Evolutionary conservation across 2,329 filamentous ascomycete species (phyloP), one percentile per base, ranked within the genome.

Genomic region (Elsinoe fawcettii): DNA sequence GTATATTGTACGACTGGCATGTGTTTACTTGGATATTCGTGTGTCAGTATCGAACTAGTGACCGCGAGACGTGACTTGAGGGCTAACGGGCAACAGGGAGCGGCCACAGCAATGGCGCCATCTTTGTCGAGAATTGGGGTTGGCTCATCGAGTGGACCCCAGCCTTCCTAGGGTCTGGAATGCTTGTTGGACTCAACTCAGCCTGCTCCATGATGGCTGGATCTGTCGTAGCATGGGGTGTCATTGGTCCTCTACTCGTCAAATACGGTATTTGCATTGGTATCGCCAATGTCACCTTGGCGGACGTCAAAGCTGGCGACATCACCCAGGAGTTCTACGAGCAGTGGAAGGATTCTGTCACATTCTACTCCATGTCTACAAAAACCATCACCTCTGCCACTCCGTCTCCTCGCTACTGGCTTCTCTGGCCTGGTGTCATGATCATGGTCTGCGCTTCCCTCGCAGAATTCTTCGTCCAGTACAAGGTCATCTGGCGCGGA

Each of bases 101-200:
- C 32, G 34, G 34, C 9, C 49, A 53, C 55, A 76, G 80, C 68
- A 75, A 76, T 60, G 66, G 67, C 14, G 79, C 78, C 0, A 70
- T 82, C 27, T 71, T 74, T 46, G 74, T 79, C 16, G 80, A 84
- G 67, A 81, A 77, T 67, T 84, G 81, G 82, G 79, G 79, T 11
- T 84, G 81, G 81, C 73, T 78, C 61, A 72, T 82, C 46, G 80
- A 83, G 62, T 77, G 75, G 62, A 83, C 80, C 0, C 80, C 81
- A 0, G 81, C 81, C 34, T 83, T 84, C 68, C 80, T 83, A 60
- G 81, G 81, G 5, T 76, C 75, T 41, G 80, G 79, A 43, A 80
- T 83, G 69, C 74, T 83, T 41, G 79, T 82, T 61, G 80, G 80
- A 58, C 70, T 82, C 61, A 83, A 83, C 66, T 76, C 79, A 14